Evolutionary conservation across 768 basidiomycete genomes (phyloP), one percentile per base, ranked within the genome.

Genomic region (Rhizopogon sp.): DNA sequence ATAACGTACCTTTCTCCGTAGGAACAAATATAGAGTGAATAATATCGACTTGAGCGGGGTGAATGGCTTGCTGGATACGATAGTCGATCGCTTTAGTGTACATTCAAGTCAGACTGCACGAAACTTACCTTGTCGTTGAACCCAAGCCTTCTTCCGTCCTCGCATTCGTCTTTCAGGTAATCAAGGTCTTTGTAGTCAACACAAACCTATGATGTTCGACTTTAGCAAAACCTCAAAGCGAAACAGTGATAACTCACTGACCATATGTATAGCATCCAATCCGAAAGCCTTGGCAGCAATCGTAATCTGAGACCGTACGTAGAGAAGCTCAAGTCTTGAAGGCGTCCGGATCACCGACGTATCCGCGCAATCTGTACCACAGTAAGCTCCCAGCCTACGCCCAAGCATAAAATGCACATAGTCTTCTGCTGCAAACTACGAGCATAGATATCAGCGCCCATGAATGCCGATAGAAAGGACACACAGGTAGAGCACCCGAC

Each of bases 391-490:
- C 46, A n/a, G 41, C 16, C 58, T 17, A 29, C 31, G 44, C 16
- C 37, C 33, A 29, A 56, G 42, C 4, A 42, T 16, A 43, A 11
- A 39, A 13, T 14, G 3, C 42, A 64, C 79, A 59, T 69, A 96
- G 63, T 98, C 94, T 74, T 98, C 94, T 20, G 93, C 91, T 3
- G 91, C 94, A 67, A 97, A 98, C 94, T 96, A 60, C 17, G 22
- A n/a, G 16, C 11, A 41, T 29, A 37, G 20, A 33, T n/a, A 9
- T 50, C 17, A 37, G 37, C 41, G 51, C 39, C 56, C 31, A 16
- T 1, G 11, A 43, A 53, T 20, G 53, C 11, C 13, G 33, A 35
- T 29, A 4, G 50, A 16, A 41, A 43, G 17, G 29, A 51, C 29
- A 72, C 86, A 53, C 65, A 87, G 93, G 71, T 45, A 94, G 72